Conservation (phyloP, 306 rosid genomes). For the Malus sylvestris region DNA sequence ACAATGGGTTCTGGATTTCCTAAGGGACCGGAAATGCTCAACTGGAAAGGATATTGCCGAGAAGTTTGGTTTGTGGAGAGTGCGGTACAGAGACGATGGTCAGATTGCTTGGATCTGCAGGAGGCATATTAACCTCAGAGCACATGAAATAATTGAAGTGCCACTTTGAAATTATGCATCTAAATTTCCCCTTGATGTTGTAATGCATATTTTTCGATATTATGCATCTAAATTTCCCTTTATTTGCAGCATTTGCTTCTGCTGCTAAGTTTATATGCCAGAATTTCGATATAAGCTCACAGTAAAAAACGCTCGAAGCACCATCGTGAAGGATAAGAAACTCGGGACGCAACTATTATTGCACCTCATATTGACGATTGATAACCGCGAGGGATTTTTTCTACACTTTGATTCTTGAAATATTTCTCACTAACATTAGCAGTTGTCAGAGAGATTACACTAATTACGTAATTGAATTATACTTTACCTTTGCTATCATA, state of each 20-base stretch:
- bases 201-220: background rate
- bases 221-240: background rate
- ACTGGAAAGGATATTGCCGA: conserved; percentile 88
- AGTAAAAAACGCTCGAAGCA: background rate
- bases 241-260: background rate
- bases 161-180: conserved; percentile 44
- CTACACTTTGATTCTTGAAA: no score
- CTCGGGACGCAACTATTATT: no score
- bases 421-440: background rate
- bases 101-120: conserved; percentile 88
- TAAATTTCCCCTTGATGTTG: background rate
- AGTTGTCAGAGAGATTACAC: background rate
- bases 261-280: background rate
- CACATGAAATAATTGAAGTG: conserved; percentile 79
- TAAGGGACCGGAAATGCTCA: conserved; percentile 74
- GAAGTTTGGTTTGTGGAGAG: conserved; percentile 88
- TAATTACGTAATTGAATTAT: background rate
- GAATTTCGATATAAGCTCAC: background rate
- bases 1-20: conserved; percentile 90
- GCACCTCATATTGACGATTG: background rate
- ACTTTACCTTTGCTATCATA: background rate
- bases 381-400: no score
- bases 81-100: conserved; percentile 78
- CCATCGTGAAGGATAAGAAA: background rate
- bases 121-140: conserved; percentile 74